phyloP scores from a whole-genome alignment of 2,329 filamentous ascomycete genomes.

The Proliferodiscus dingleyae region DNA sequence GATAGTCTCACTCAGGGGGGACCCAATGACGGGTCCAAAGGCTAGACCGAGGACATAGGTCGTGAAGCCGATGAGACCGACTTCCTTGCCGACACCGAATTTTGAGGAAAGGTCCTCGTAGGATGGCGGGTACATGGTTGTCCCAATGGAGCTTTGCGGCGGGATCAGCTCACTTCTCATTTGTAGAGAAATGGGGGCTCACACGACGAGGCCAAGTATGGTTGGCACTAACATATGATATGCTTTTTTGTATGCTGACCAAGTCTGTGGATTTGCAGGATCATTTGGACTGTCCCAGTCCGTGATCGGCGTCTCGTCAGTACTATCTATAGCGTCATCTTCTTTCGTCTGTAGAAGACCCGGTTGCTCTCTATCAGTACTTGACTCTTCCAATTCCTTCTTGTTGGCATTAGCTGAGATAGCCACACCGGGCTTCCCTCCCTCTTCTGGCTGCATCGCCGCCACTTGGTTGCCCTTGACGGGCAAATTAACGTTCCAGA shows the following conservation, averaged over 20 bases:
- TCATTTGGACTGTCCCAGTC: conserved; percentile 24
- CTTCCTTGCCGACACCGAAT: conserved; percentile 2
- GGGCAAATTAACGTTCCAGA: no score
- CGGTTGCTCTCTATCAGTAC: no score
- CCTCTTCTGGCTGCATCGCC: no score
- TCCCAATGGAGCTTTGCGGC: no score
- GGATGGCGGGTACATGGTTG: neutral
- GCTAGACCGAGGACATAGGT: conserved; percentile 56
- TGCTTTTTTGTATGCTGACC: conserved; percentile 19
- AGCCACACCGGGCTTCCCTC: no score
- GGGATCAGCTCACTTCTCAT: neutral
- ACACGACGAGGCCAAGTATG: conserved; percentile 24
- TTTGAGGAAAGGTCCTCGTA: no score
- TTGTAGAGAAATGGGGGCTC: neutral
- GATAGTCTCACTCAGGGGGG: conserved; percentile 56
- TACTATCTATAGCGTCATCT: no score
- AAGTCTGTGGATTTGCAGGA: conserved; percentile 22
- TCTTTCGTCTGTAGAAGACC: no score
- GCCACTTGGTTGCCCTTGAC: no score
- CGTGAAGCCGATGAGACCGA: neutral
- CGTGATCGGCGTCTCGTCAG: no score
- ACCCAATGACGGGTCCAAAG: conserved; percentile 55
- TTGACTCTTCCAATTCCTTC: no score
- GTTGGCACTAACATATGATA: conserved; percentile 24
- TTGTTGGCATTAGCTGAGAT: no score